These are phyloP conservation scores for Coleophoma eucalyptorum DNA, from an alignment of 2,329 filamentous ascomycete genomes.

Conservation along the genomic window DNA sequence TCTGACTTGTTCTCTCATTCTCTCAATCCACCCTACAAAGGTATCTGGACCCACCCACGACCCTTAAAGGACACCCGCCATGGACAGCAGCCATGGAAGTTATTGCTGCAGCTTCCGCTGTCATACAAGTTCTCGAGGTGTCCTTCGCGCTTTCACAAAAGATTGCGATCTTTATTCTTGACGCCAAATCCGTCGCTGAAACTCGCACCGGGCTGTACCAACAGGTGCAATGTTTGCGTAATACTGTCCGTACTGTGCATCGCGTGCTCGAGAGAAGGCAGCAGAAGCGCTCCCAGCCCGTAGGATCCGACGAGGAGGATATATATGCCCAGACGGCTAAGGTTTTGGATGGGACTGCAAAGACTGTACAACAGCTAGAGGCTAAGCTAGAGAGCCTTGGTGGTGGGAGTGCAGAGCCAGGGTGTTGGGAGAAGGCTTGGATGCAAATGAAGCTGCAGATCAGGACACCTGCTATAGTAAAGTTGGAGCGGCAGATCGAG, in stretches of 20 bases:
- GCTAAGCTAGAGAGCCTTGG: neutral
- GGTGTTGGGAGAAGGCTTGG: neutral
- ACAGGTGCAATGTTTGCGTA: neutral
- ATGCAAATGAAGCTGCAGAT: neutral
- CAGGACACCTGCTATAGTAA: neutral
- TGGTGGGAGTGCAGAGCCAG: neutral
- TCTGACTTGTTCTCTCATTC: too few species aligned
- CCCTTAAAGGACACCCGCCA: neutral
- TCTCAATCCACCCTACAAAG: too few species aligned
- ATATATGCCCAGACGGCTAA: neutral
- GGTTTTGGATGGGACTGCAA: neutral
- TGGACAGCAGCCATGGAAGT: neutral
- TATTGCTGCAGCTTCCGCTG: neutral
- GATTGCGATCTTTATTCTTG: neutral
- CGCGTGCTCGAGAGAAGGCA: neutral
- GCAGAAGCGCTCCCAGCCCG: neutral
- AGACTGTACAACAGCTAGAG: neutral
- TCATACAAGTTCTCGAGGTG: neutral
- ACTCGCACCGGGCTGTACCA: neutral
- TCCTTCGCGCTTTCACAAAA: neutral
- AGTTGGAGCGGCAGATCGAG: neutral
- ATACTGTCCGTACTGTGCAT: neutral
- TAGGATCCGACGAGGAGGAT: neutral
- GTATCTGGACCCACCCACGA: too few species aligned
- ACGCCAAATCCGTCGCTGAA: neutral